Conservation (phyloP, 2,329 filamentous ascomycete genomes). For the Colletotrichum caudatum region DNA sequence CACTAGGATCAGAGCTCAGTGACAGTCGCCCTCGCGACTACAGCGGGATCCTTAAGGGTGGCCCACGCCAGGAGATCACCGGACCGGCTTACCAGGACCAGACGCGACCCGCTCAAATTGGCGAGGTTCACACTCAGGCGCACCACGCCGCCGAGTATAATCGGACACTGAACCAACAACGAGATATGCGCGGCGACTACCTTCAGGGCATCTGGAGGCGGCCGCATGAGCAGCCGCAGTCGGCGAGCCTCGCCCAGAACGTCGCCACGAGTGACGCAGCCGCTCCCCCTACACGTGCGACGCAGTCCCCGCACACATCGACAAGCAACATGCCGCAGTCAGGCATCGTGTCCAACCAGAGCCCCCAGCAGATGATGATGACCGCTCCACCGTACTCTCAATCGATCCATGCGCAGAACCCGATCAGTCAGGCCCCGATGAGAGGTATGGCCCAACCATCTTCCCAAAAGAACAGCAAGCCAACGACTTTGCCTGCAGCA, state of each 20-base stretch:
- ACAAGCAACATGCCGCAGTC: conserved; percentile 68
- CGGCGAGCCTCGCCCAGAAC: conserved; percentile 61
- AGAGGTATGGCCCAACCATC: conserved; percentile 74
- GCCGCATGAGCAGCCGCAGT: conserved; percentile 80
- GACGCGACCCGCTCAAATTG: conserved; percentile 78
- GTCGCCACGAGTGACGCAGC: conserved; percentile 58
- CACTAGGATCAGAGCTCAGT: conserved; percentile 81
- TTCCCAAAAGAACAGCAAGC: conserved; percentile 73
- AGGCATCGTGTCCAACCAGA: conserved; percentile 69
- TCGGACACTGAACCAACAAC: conserved; percentile 83
- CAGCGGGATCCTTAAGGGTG: conserved; percentile 79
- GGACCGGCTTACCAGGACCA: conserved; percentile 91
- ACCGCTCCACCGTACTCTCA: conserved; percentile 75
- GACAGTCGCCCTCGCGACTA: conserved; percentile 85
- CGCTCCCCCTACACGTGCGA: conserved; percentile 63
- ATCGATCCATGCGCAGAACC: conserved; percentile 76
- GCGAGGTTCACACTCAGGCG: conserved; percentile 87
- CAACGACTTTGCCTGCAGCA: conserved; percentile 69
- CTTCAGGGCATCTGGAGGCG: conserved; percentile 85
- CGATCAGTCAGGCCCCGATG: conserved; percentile 78
- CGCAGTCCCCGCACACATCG: conserved; percentile 69
- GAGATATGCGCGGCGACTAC: conserved; percentile 82
- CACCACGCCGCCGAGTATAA: conserved; percentile 93
- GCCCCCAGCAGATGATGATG: conserved; percentile 73
- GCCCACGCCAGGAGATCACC: conserved; percentile 89